Conservation (phyloP, 768 basidiomycete genomes). For the Lactifluus echinatus region DNA sequence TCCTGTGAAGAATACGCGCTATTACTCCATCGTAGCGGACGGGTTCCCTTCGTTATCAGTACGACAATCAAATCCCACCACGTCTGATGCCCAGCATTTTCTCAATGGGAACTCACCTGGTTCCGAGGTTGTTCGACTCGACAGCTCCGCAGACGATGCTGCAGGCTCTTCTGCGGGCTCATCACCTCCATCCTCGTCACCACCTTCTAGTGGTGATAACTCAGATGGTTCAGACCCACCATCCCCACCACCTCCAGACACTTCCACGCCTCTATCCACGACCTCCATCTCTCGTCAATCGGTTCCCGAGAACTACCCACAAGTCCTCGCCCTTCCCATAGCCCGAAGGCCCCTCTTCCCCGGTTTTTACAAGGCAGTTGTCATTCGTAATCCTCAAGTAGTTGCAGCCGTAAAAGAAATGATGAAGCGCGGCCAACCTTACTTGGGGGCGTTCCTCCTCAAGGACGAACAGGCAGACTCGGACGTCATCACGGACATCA, state of each 20-base stretch:
- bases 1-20: neutral
- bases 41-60: neutral
- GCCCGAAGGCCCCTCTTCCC: conserved; percentile 93
- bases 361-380: conserved; percentile 97
- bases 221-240: conserved; percentile 34
- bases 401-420: conserved; percentile 93
- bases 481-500: conserved; percentile 82
- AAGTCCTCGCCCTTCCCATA: conserved; percentile 91
- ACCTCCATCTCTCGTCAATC: conserved; percentile 74
- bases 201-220: conserved; percentile 31
- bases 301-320: conserved; percentile 86
- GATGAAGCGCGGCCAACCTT: conserved; percentile 94
- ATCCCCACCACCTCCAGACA: conserved; percentile 31
- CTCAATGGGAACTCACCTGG: neutral
- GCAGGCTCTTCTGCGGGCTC: conserved; percentile 26
- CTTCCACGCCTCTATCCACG: conserved; percentile 30
- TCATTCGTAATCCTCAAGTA: conserved; percentile 82
- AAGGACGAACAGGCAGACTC: conserved; percentile 91
- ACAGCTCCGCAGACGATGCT: conserved; percentile 8
- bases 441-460: conserved; percentile 92
- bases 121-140: conserved; percentile 8
- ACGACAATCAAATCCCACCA: neutral
- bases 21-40: conserved; percentile 3
- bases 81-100: neutral
- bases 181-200: conserved; percentile 34